Evolutionary conservation across 441 rosid species (phyloP), one percentile per base, ranked within the genome.

Genomic region (Erysimum cheiri): DNA sequence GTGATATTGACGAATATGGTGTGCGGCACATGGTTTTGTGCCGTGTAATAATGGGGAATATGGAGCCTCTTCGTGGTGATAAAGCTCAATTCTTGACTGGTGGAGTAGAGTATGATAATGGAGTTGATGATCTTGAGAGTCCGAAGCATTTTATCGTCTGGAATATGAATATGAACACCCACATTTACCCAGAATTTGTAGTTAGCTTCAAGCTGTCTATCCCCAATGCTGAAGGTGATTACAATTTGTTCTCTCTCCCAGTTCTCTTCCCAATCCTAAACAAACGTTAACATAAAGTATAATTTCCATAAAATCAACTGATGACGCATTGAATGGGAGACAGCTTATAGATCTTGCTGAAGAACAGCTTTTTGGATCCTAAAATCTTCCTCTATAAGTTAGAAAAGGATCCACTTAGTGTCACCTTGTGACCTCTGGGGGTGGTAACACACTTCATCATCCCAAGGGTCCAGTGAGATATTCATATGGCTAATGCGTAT

Each of bases 1-100:
- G 88, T 86, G 98, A 93, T 93, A 78, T 84, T 86, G 97, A 96
- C 80, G 97, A 92, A 87, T 89, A 91, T 71, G 96, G 93, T 37
- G 81, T 83, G 55, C 78, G 69, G 13, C 80, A 87, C 79, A 77
- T 96, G 83, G 77, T 89, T 69, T 80, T 87, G 33, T 93, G 98
- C 71, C 93, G 91, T 75, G 97, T 93, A 72, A 91, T 96, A 78
- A 78, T 91, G 98, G 99, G 98, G 77, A 88, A 80, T 44, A 86
- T 87, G 91, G 99, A 93, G 85, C 82, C 53, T 68, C 81, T 91
- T 61, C 49, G 64, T 62, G 93, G 92, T 74, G 77, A 47, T 66
- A 90, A 81, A 46, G 67, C 59, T 6, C 88, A 85, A 57, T 94
- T 92, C 43, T 57, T 56, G 33, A 1, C 63, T 39, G 85, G 96